Conservation (phyloP, 2,329 filamentous ascomycete species). For the Clarireedia homoeocarpa region DNA sequence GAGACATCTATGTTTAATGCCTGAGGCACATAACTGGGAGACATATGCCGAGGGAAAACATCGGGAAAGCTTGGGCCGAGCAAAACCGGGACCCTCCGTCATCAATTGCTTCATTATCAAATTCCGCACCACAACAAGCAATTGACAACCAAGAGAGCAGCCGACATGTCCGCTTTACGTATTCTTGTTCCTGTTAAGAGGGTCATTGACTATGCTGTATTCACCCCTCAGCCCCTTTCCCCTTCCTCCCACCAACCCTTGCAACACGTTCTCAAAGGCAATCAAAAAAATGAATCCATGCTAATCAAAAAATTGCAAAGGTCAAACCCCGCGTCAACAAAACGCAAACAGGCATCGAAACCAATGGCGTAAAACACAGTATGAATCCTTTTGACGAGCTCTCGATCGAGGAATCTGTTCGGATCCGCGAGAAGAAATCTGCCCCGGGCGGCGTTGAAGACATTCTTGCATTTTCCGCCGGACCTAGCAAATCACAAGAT, state of each 20-base stretch:
- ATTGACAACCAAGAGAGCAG: background rate
- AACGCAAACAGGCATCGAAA: conserved; percentile 80
- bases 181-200: conserved; percentile 77
- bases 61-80: conserved; percentile 7
- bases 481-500: conserved; percentile 80
- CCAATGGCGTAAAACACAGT: conserved; percentile 86
- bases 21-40: background rate
- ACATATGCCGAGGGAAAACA: conserved; percentile 5
- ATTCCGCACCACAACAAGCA: background rate
- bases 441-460: conserved; percentile 72
- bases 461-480: conserved; percentile 83
- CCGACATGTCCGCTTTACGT: conserved; percentile 54
- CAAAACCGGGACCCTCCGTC: conserved; percentile 2
- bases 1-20: too few species aligned
- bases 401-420: conserved; percentile 91
- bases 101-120: conserved; percentile 2
- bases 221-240: conserved; percentile 26
- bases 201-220: conserved; percentile 80
- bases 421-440: conserved; percentile 79
- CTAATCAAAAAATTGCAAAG: conserved; percentile 30
- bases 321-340: conserved; percentile 65
- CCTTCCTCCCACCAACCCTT: background rate
- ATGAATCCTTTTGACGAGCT: conserved; percentile 99
- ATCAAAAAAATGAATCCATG: background rate
- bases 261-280: background rate